These are phyloP conservation scores for Geosmithia flava DNA, from an alignment of 2,329 filamentous ascomycete genomes.

Conservation along the genomic window DNA sequence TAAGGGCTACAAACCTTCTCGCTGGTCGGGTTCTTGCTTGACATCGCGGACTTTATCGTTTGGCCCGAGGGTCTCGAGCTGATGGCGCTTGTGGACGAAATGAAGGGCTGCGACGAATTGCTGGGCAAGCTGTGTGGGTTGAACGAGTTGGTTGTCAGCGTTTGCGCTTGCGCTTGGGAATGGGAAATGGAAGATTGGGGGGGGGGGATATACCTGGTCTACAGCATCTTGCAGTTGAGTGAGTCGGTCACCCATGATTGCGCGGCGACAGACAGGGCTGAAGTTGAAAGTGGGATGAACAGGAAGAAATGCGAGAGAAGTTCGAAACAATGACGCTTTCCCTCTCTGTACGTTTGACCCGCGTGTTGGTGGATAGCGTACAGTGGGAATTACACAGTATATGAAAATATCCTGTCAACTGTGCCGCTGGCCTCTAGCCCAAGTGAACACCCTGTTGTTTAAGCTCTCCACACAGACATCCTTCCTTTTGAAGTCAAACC, in stretches of 20 bases:
- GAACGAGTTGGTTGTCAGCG: conserved; percentile 1
- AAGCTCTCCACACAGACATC: conserved; percentile 1
- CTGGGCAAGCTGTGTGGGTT: conserved; percentile 41
- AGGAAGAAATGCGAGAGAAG: background rate
- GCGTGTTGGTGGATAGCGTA: background rate
- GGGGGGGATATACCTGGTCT: conserved; percentile 50
- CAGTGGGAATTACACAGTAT: background rate
- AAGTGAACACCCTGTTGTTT: conserved; percentile 25
- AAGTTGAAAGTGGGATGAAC: background rate
- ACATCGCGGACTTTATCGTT: conserved; percentile 47
- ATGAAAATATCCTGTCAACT: background rate
- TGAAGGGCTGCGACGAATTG: conserved; percentile 57
- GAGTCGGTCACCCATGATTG: conserved; percentile 59
- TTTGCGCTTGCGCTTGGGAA: background rate
- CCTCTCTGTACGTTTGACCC: background rate
- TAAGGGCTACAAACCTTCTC: conserved; percentile 31
- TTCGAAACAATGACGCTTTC: background rate
- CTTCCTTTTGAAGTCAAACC: background rate
- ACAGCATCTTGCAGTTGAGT: conserved; percentile 79
- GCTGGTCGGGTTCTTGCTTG: conserved; percentile 38
- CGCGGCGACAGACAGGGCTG: background rate
- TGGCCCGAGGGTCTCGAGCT: conserved; percentile 45
- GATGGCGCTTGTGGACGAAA: conserved; percentile 57
- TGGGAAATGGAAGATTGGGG: too few relatives aligned
- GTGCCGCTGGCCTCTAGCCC: background rate